Base-by-base conservation (phyloP, 116 monocot species). In the Iris pallida region DNA sequence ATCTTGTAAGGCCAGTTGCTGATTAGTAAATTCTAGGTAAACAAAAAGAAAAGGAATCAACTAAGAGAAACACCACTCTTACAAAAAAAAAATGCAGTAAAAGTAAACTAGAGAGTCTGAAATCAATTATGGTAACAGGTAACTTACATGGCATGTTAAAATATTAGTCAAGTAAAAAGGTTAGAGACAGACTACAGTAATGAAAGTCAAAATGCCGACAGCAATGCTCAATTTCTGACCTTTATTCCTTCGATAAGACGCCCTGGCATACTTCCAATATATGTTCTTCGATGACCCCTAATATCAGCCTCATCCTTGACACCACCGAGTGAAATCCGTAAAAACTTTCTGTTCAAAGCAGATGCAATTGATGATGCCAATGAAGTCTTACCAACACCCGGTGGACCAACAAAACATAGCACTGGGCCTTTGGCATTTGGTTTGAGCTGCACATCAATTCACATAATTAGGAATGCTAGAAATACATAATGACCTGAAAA, bases 281-380 rank as follows among this genome's bases (percentile, higher is more conserved):
- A 98, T 60, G 98, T 98, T 56, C 98, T 90, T 47, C 98, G 80
- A 68, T 98, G 98, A 53, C 98, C 98, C 75, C 98, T 87, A 16
- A 98, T 98, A 82, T 98, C 98, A 64, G 98, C 98, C 68, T 98
- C 98, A 82, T 98, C 98, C 76, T 93, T 92, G 16, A 98, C 98
- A 63, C 98, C 98, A 68, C 98, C 98, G 73, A 98, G 87, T 66
- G 98, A 98, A 65, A 98, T 90, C 63, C 98, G 71, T 44, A 98
- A 59, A 64, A 98, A 98, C 66, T 98, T 98, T 79, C 93, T 92
- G 60, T 82, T 84, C 55, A 98, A 78, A 30, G 98, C 93, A 71
- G 82, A 62, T 70, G 98, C 98, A 77, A 98, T 98, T 54, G 93
- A 90, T 61, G 98, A 98, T 73, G 98, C 98, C 68, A 98, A 75